Conservation (phyloP, 2,329 filamentous ascomycete genomes). For the Venturia pyrina region DNA sequence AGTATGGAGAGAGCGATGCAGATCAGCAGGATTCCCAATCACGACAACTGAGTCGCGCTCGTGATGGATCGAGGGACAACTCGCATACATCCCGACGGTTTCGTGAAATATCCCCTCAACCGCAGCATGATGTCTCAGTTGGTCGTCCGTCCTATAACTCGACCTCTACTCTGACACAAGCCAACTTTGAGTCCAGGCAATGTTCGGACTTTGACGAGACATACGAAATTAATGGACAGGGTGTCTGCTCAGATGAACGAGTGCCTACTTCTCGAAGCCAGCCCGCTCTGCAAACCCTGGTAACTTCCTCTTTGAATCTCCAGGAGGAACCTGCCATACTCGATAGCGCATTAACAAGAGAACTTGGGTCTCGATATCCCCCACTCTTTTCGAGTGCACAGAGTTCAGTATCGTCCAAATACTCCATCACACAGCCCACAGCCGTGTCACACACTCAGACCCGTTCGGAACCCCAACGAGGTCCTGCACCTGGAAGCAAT, state of each 20-base stretch:
- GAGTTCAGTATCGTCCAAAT: background rate
- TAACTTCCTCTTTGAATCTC: background rate
- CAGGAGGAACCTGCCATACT: background rate
- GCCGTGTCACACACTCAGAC: background rate
- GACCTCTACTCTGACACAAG: too few relatives aligned
- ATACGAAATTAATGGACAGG: background rate
- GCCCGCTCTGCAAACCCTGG: background rate
- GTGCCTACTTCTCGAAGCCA: background rate
- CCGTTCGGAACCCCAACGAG: background rate
- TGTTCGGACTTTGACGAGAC: too few relatives aligned
- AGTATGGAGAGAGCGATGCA: background rate
- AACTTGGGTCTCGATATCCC: background rate
- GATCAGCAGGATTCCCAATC: too few relatives aligned
- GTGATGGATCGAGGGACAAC: background rate
- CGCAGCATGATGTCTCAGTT: too few relatives aligned
- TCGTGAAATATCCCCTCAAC: too few relatives aligned
- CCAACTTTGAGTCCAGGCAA: too few relatives aligned
- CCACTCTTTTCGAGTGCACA: background rate
- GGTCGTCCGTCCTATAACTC: too few relatives aligned
- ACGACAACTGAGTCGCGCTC: background rate
- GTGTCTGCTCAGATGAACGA: background rate
- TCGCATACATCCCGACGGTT: background rate
- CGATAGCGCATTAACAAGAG: background rate
- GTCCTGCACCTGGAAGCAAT: background rate
- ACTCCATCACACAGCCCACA: background rate